Conservation (phyloP, 495 filamentous ascomycete genomes). For the Penicillium robsamsonii region DNA sequence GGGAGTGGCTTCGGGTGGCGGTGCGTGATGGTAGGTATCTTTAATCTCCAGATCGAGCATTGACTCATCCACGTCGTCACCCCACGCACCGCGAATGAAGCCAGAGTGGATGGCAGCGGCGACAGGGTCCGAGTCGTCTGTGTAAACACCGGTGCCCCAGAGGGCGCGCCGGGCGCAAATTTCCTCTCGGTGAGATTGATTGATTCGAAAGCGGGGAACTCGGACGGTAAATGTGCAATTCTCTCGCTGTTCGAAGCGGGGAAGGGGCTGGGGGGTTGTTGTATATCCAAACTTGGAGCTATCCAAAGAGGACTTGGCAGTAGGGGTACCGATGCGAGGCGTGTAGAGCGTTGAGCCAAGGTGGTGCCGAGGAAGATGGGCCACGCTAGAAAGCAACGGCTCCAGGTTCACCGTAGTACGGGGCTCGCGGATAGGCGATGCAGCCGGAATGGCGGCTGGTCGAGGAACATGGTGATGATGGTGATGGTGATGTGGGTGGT, state of each 20-base stretch:
- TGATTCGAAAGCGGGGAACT: conserved; percentile 76
- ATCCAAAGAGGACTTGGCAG: conserved; percentile 44
- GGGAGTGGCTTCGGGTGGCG: conserved; percentile 25
- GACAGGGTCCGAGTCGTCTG: conserved; percentile 90
- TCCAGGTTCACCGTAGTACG: conserved; percentile 63
- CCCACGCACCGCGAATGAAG: conserved; percentile 87
- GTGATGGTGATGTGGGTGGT: conserved; percentile 57
- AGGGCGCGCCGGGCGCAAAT: conserved; percentile 74
- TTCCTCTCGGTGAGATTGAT: conserved; percentile 65
- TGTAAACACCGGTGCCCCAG: conserved; percentile 94
- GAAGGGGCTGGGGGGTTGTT: conserved; percentile 71
- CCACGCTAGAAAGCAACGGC: conserved; percentile 65
- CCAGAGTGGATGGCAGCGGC: conserved; percentile 92
- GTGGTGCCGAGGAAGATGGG: conserved; percentile 70
- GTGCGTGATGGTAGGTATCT: conserved; percentile 41
- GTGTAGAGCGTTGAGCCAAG: conserved; percentile 69
- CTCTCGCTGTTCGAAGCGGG: conserved; percentile 74
- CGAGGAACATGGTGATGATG: conserved; percentile 50
- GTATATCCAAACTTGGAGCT: conserved; percentile 64
- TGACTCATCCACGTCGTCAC: conserved; percentile 65
- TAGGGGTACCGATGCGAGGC: conserved; percentile 47
- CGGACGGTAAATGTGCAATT: conserved; percentile 90
- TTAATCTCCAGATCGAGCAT: conserved; percentile 64
- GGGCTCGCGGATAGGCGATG: conserved; percentile 56
- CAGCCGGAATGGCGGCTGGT: conserved; percentile 31